Base-by-base conservation (phyloP, 345 rosid genomes). In the Populus davidiana region DNA sequence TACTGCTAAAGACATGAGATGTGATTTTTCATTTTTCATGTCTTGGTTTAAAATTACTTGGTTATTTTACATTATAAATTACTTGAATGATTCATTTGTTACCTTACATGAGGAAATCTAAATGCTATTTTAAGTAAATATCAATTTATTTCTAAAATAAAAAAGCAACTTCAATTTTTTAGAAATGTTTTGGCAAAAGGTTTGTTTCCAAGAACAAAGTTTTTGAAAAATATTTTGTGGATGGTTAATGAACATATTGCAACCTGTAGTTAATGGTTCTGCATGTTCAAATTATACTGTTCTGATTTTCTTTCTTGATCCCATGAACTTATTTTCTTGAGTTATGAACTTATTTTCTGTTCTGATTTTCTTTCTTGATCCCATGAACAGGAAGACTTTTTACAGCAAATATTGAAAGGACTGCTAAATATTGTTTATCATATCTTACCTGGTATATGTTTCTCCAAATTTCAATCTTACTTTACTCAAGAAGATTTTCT, bases 301-400 rank as follows among this genome's bases (percentile, higher is more conserved):
- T 31, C 31, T 1, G 31, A 31, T 31, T 31, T 31, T 31, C 31
- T 31, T 31, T 31, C 31, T 31, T 31, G 13, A 56, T 56, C 36
- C 9, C 52, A 5, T 23, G 5, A 11, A 66, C 78, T n/a, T n/a
- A n/a, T n/a, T n/a, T n/a, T n/a, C n/a, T n/a, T n/a, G n/a, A 27
- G 27, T 27, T 27, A 27, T 27, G 27, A 27, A 27, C 25, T 27
- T 27, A 27, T 27, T 27, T 27, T 27, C 1, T 27, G 11, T 12
- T 31, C 31, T 1, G 31, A 31, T 31, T 31, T 31, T 31, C 31
- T 31, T 31, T 31, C 31, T 31, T 31, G 13, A 56, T 56, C 36
- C 9, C 52, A 5, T 23, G 5, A 11, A 66, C 78, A 83, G 86
- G 80, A 6, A 67, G 84, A 27, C 84, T 80, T 8, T 63, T 63